Evolutionary conservation across 441 rosid genomes (phyloP).

Genomic region (Adansonia grandidieri): DNA sequence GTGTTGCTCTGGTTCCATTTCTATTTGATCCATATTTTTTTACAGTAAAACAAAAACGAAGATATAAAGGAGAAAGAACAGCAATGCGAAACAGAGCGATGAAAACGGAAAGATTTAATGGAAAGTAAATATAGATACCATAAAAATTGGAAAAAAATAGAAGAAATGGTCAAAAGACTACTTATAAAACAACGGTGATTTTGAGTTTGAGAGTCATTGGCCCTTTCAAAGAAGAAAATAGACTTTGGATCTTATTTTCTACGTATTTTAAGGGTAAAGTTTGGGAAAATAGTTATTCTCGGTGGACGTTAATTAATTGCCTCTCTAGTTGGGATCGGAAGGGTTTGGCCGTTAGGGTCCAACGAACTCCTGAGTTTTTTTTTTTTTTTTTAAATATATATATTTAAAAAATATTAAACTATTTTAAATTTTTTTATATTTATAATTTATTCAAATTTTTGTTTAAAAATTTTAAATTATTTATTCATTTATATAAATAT

Average conservation of each 20-base stretch:
- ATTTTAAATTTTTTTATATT: too few relatives aligned
- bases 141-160: background rate
- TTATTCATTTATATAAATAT: too few relatives aligned
- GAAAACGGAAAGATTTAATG: constrained; percentile 35
- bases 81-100: constrained; percentile 24
- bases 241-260: background rate
- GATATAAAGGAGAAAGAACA: background rate
- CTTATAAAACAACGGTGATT: too few relatives aligned
- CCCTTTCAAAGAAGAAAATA: background rate
- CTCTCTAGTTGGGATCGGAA: too few relatives aligned
- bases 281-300: background rate
- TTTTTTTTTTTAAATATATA: too few relatives aligned
- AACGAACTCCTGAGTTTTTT: too few relatives aligned
- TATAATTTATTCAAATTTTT: too few relatives aligned
- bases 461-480: too few relatives aligned
- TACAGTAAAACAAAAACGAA: too few relatives aligned
- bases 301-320: background rate
- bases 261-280: background rate
- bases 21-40: background rate
- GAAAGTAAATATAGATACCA: constrained; percentile 14
- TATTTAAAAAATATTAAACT: too few relatives aligned
- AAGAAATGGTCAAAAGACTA: background rate
- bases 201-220: background rate
- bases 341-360: too few relatives aligned
- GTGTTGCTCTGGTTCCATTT: background rate